These are phyloP conservation scores for Syncephalastrum monosporum DNA, from an alignment of 371 early-diverging fungal species.

Conservation along the genomic window DNA sequence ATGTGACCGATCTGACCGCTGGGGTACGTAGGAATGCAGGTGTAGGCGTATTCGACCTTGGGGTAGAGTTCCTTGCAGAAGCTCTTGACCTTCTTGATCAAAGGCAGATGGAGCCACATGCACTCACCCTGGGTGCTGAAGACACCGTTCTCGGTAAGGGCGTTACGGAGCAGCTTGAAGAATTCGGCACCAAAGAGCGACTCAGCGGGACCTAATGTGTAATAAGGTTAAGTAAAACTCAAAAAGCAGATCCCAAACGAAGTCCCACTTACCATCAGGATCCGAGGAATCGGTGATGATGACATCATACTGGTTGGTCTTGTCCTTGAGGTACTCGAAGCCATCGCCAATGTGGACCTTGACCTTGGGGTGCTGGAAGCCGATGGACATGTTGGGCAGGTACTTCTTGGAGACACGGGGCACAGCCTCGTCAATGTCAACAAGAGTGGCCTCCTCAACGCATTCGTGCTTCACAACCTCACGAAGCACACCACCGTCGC, in stretches of 20 bases:
- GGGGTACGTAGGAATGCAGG: constrained; percentile 95
- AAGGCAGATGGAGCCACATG: constrained; percentile 92
- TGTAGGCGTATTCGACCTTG: constrained; percentile 88
- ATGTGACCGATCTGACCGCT: constrained; percentile 96
- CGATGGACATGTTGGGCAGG: constrained; percentile 91
- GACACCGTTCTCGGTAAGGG: constrained; percentile 87
- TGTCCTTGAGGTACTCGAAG: constrained; percentile 87
- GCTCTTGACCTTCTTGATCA: constrained; percentile 85
- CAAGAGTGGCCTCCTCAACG: constrained; percentile 88
- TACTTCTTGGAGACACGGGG: constrained; percentile 86
- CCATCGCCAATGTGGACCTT: constrained; percentile 94
- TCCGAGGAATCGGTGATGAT: constrained; percentile 98
- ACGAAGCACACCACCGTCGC: constrained; percentile 97
- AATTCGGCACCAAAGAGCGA: constrained; percentile 88
- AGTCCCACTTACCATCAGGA: constrained; percentile 73
- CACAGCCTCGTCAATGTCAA: constrained; percentile 98
- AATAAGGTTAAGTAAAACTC: neutral
- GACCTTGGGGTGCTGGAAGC: constrained; percentile 94
- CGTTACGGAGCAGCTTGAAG: constrained; percentile 88
- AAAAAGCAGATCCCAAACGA: neutral
- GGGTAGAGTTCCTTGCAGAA: constrained; percentile 83
- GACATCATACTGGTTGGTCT: constrained; percentile 86
- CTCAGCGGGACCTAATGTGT: constrained; percentile 81
- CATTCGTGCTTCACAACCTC: constrained; percentile 94
- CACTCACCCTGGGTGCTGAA: constrained; percentile 97